Base-by-base conservation (phyloP, 169 alveolate species). In the Babesia microti region DNA sequence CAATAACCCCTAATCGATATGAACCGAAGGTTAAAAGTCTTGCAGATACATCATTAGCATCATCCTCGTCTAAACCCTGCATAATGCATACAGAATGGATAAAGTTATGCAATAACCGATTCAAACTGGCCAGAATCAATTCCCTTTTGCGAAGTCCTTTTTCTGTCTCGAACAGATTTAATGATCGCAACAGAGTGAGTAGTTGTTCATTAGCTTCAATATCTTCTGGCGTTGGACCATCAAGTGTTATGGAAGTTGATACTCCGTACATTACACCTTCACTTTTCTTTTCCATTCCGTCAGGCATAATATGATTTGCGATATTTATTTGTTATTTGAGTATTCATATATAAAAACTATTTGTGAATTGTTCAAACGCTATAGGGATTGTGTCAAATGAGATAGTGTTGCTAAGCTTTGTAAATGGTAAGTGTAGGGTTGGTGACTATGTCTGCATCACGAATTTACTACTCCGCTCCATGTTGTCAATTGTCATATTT, bases 1-100 rank as follows among this genome's bases (percentile, higher is more conserved):
- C 85, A 12, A 88, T 93, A 27, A 95, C 94, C 18, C 99, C 99
- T 22, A 95, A 72, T 44, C 98, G 54, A 69, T 95, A 93, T 12
- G 98, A 91, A 11, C 99, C 98, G 68, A 91, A 89, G 6, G 96
- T 84, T 47, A 89, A 85, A 28, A 91, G 72, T 43, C 86, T 87
- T 4, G 93, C 97, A 17, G 94, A 88, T 34, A 94, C 88, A 26
- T 72, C 60, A 24, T 68, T 44, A 6, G 95, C 91, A 19, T 87
- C 91, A 26, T 81, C 89, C 50, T 85, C 92, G 34, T 78, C 75
- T 66, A 83, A 71, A 17, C 93, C 92, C 41, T 87, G 85, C 34
- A 39, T 51, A 33, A 73, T 55, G 21, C 84, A 81, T 40, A 78
- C 74, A 34, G 75, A 68, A 23, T 80, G 65, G 18, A 89, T 85